Evolutionary conservation across 176 grass and related monocot genomes (phyloP).

Genomic region (Rhynchospora breviuscula): DNA sequence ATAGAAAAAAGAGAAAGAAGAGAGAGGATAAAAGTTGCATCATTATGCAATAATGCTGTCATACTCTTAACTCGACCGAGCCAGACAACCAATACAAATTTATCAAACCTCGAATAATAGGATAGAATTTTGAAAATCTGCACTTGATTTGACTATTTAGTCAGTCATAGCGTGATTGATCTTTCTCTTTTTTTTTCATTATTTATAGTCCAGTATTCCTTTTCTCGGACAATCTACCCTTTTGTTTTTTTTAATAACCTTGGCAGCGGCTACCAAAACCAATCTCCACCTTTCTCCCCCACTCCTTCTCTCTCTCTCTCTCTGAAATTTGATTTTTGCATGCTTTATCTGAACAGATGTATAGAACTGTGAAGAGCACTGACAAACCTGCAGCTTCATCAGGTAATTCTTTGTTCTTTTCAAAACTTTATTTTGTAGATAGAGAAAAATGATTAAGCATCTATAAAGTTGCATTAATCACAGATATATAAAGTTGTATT

Average conservation of each 20-base stretch:
- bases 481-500: not conserved
- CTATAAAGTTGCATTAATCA: not conserved
- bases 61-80: slow-evolving; percentile 2
- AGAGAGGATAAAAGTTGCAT: slow-evolving; percentile 18
- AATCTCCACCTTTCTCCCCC: no score
- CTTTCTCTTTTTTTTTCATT: slow-evolving; percentile 34
- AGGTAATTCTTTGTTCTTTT: slow-evolving; percentile 48
- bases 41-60: slow-evolving; percentile 14
- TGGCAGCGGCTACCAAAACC: not conserved
- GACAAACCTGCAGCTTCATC: slow-evolving; percentile 81
- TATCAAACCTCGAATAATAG: not conserved
- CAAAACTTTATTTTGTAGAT: not conserved
- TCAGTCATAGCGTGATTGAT: slow-evolving; percentile 25
- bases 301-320: slow-evolving; percentile 19
- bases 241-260: not conserved
- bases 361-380: slow-evolving; percentile 95
- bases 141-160: not conserved
- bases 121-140: not conserved
- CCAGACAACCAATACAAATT: not conserved
- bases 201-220: slow-evolving; percentile 18
- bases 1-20: slow-evolving; percentile 28
- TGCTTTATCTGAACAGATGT: slow-evolving; percentile 54
- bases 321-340: slow-evolving; percentile 34
- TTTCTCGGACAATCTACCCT: not conserved
- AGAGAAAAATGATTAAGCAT: not conserved